Base-by-base conservation (phyloP, 305 asterid genomes). In the Fraxinus sp. region DNA sequence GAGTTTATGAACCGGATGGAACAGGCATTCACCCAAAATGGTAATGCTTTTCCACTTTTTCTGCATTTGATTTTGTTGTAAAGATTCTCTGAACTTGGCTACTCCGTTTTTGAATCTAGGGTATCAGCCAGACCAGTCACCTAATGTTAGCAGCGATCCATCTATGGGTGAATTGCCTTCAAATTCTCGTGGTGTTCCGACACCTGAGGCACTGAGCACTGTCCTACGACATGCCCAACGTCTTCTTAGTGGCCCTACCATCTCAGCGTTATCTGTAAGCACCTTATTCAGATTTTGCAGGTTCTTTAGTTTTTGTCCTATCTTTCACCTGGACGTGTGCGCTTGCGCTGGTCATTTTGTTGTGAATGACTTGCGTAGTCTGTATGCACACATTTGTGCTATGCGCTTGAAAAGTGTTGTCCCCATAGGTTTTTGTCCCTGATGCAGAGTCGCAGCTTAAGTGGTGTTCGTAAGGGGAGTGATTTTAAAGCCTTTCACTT, bases 1-100 rank as follows among this genome's bases (percentile, higher is more conserved):
- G 97, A 92, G 84, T 95, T 91, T 82, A 92, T 95, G 84, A 91
- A 89, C 81, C 91, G 81, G 80, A 89, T 95, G 98, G 98, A 93
- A 88, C 86, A 57, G 37, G 92, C 90, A 59, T 88, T 95, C 59
- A 86, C 91, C 35, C 92, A 78, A 85, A 91, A 86, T 84, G 98
- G 98, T 94, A 84, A 79, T 78, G 28, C 22, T 66, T 73, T 66
- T 59, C 14, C 18, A 39, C 64, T 24, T 79, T 37, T 77, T 70
- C 77, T 79, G 75, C 10, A 66, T 78, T 62, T 52, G 64, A 18
- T 83, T 62, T 32, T 77, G 39, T 72, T 39, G 13, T 81, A 80
- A 70, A 80, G 9, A 82, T 52, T 68, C 24, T 82, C 75, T 82
- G 71, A 83, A 77, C 3, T 18, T 77, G 78, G n/a, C 68, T 30